Evolutionary conservation across 2,329 filamentous ascomycete genomes (phyloP), one percentile per base, ranked within the genome.

Genomic region (Penicillium sp.): DNA sequence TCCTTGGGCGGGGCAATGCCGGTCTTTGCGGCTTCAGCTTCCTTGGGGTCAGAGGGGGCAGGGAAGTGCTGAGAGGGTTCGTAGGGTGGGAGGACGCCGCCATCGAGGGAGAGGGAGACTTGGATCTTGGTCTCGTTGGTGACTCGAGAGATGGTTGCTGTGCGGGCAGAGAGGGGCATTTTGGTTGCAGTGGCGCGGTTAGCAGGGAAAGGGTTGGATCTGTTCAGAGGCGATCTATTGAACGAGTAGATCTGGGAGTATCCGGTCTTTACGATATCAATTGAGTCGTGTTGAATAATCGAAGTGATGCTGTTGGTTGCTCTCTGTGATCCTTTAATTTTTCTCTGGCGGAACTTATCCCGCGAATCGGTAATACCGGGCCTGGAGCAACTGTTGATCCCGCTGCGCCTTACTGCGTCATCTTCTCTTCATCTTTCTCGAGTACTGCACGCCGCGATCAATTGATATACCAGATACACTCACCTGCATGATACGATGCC

Each of bases 51-150:
- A 59, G 86, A 86, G 45, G 90, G 84, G 15, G 86, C 83, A 29
- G 90, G 88, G 75, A 92, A 90, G 65, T 82, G 72, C 29, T 77
- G 62, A 38, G 70, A 71, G n/a, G 76, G 67, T 61, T 78, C 73
- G 70, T 74, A 78, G 64, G 79, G 67, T 64, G 74, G 73, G 23
- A 88, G 78, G 47, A 83, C 84, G 72, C 94, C 95, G 75, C 95
- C 95, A 79, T 99, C 95, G 64, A 99, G 86, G 81, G 95, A 97
- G 70, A 99, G 85, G 45, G 92, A 91, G 66, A 98, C 85, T 76
- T 95, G 89, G 78, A 99, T 96, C 77, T 96, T 97, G 76, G 95
- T 99, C 83, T 99, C 95, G 82, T 98, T 98, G 73, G 95, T 99
- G 79, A 94, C 90, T 76, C 95, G 92, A 67, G 90, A 88, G 70